A percentile compares a stretch with the other conserved stretches of the same genome.
These are phyloP conservation scores for Acer campestre DNA, from an alignment of 345 rosid genomes.

Conservation along the genomic window DNA sequence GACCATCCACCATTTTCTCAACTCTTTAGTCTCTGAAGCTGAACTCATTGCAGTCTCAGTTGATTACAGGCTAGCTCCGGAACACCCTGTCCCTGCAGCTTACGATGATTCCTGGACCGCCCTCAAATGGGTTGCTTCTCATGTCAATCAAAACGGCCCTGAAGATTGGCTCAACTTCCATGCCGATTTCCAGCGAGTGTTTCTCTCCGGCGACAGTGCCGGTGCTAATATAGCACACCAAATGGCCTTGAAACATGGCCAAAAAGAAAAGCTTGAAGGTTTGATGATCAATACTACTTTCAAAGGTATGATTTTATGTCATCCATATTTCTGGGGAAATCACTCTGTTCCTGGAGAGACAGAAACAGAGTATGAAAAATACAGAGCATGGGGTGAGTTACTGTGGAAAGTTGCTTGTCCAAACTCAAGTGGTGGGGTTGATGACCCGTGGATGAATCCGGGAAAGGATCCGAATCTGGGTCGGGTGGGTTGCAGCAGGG, in stretches of 20 bases:
- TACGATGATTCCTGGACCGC: slow-evolving; percentile 33
- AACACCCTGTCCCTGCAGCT: slow-evolving; percentile 17
- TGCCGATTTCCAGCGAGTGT: slow-evolving; percentile 29
- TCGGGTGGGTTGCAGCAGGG: slow-evolving; percentile 19
- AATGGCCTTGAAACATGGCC: slow-evolving; percentile 29
- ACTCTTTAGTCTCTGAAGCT: neutral
- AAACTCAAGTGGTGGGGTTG: slow-evolving; percentile 28
- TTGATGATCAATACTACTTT: slow-evolving; percentile 2
- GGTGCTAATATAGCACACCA: slow-evolving; percentile 44
- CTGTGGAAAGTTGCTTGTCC: slow-evolving; percentile 41
- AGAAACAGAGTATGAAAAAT: neutral
- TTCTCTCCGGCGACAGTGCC: slow-evolving; percentile 12
- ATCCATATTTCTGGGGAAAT: slow-evolving; percentile 36
- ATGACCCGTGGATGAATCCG: slow-evolving; percentile 57
- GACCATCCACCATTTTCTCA: neutral
- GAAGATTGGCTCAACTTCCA: slow-evolving; percentile 39
- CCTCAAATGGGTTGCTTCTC: slow-evolving; percentile 41
- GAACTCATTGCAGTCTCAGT: neutral
- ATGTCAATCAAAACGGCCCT: slow-evolving; percentile 25
- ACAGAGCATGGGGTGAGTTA: neutral
- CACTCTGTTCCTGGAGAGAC: slow-evolving; percentile 22
- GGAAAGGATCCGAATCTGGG: neutral
- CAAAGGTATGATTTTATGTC: slow-evolving; percentile 20
- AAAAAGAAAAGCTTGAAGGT: slow-evolving; percentile 12
- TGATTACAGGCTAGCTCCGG: neutral